A percentile compares a stretch with the other conserved stretches of the same genome.
phyloP scores from a whole-genome alignment of 2,329 filamentous ascomycete species.

The Microcyclospora pomicola region DNA sequence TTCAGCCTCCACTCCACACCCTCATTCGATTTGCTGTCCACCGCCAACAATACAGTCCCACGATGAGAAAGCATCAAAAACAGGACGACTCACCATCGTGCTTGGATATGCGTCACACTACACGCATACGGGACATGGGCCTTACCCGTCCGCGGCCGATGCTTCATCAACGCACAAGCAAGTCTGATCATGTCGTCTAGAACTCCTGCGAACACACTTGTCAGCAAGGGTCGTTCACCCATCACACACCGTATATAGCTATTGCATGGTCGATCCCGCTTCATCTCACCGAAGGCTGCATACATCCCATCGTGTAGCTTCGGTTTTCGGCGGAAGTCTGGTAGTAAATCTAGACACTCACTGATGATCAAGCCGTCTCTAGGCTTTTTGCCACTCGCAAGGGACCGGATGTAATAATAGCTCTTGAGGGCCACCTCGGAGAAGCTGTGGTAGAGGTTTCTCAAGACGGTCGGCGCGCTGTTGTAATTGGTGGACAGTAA shows the following conservation, averaged over 20 bases:
- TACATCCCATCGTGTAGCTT: too few relatives aligned
- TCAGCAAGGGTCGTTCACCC: conserved; percentile 1
- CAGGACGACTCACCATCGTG: conserved; percentile 41
- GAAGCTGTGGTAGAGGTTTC: conserved; percentile 66
- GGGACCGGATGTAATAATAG: conserved; percentile 45
- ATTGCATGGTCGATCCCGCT: not conserved
- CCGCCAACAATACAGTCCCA: too few relatives aligned
- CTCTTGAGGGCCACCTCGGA: conserved; percentile 64
- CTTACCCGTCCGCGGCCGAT: conserved; percentile 20
- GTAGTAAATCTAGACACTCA: conserved; percentile 24
- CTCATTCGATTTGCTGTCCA: too few relatives aligned
- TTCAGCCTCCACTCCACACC: too few relatives aligned
- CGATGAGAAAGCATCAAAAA: not conserved
- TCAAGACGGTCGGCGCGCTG: conserved; percentile 49
- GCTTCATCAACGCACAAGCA: conserved; percentile 49
- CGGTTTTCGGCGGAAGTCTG: too few relatives aligned
- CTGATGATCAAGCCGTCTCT: conserved; percentile 45
- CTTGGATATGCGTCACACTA: conserved; percentile 45
- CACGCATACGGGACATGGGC: conserved; percentile 36
- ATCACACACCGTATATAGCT: not conserved
- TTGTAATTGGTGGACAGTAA: conserved; percentile 74
- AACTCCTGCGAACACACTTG: conserved; percentile 36
- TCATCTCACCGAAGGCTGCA: too few relatives aligned
- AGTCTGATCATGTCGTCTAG: conserved; percentile 53
- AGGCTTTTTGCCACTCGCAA: conserved; percentile 46